Percentiles rank a stretch among this genome's conserved stretches.
These are phyloP conservation scores for Metschnikowia lunata DNA, from an alignment of 805 yeast species.

Conservation along the genomic window DNA sequence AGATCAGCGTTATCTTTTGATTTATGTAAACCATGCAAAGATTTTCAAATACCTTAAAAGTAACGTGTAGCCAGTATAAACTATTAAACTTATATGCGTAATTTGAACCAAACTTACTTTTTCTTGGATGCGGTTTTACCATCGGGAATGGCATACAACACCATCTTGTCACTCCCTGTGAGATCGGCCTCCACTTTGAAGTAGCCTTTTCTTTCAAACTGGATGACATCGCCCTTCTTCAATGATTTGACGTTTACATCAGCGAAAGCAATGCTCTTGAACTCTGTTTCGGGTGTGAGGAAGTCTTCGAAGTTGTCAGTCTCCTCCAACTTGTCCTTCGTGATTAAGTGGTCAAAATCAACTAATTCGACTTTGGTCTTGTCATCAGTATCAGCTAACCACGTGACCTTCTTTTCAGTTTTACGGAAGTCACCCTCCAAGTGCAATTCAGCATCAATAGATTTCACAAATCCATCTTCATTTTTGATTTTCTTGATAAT, in stretches of 20 bases:
- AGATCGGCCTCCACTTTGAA: conserved; percentile 69
- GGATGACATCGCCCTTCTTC: conserved; percentile 84
- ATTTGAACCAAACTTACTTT: conserved; percentile 19
- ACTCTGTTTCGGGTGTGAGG: conserved; percentile 83
- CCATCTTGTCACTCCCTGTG: conserved; percentile 57
- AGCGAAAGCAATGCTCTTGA: conserved; percentile 71
- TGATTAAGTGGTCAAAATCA: conserved; percentile 91
- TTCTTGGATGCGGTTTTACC: conserved; percentile 58
- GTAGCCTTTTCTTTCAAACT: conserved; percentile 97
- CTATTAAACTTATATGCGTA: no score
- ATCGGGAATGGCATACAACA: conserved; percentile 92
- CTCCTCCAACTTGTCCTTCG: conserved; percentile 92
- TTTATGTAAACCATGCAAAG: no score
- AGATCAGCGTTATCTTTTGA: no score
- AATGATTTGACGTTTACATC: conserved; percentile 73
- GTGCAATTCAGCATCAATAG: conserved; percentile 74
- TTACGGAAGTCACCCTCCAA: conserved; percentile 96
- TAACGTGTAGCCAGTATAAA: no score
- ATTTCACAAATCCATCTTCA: conserved; percentile 53
- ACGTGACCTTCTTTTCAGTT: conserved; percentile 89
- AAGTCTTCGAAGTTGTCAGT: conserved; percentile 91
- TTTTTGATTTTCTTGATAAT: conserved; percentile 67
- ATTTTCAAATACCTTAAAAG: no score
- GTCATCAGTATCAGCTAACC: conserved; percentile 84
- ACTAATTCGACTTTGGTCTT: conserved; percentile 70